phyloP scores from a whole-genome alignment of 495 filamentous ascomycete genomes.

The Terfezia claveryi region DNA sequence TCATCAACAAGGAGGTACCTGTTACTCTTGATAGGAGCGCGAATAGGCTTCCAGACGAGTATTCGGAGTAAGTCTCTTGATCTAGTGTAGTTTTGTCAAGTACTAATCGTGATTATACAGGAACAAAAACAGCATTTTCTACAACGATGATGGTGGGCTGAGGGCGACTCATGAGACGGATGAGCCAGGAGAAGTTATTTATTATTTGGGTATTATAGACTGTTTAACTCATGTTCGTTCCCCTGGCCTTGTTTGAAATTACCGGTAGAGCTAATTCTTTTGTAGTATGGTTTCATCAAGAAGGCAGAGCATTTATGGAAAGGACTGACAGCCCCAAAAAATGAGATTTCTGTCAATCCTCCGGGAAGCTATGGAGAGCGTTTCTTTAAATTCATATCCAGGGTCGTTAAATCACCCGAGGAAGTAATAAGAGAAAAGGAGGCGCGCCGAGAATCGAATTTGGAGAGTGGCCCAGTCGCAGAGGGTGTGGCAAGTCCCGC shows the following conservation, averaged over 20 bases:
- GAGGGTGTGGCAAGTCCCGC: conserved; percentile 1
- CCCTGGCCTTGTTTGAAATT: not conserved
- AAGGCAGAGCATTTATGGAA: conserved; percentile 85
- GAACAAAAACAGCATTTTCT: conserved; percentile 51
- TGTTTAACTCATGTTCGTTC: conserved; percentile 76
- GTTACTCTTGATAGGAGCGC: conserved; percentile 66
- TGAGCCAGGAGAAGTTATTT: conserved; percentile 68
- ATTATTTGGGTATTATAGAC: conserved; percentile 95
- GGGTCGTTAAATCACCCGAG: conserved; percentile 72
- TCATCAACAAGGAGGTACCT: conserved; percentile 78
- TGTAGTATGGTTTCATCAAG: conserved; percentile 68
- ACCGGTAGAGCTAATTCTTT: conserved; percentile 17
- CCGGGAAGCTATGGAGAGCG: conserved; percentile 81
- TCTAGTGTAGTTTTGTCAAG: not conserved
- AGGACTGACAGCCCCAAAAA: conserved; percentile 56
- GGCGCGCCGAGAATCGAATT: conserved; percentile 24
- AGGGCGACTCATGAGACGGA: conserved; percentile 83
- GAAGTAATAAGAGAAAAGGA: conserved; percentile 46
- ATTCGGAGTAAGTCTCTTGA: conserved; percentile 16
- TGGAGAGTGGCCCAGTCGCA: conserved; percentile 17
- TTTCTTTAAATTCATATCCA: conserved; percentile 79
- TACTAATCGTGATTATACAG: conserved; percentile 6
- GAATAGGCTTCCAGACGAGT: conserved; percentile 63
- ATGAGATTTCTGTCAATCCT: conserved; percentile 81
- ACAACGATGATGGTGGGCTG: conserved; percentile 84